phyloP scores from a whole-genome alignment of 179 eudicot genomes.

The Spinacia oleracea region DNA sequence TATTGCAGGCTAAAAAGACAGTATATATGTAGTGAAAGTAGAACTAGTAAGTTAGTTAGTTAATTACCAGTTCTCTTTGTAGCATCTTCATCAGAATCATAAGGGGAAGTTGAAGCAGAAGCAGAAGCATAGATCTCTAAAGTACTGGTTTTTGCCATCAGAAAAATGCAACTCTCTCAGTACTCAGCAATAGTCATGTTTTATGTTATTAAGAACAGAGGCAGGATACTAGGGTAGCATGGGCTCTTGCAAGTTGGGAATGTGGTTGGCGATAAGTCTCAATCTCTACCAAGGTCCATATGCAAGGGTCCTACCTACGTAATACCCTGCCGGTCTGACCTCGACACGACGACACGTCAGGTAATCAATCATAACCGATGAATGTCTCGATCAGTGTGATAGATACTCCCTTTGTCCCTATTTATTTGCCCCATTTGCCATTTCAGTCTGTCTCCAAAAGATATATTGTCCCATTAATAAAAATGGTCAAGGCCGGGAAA shows the following conservation, averaged over 20 bases:
- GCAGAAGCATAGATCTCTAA: background rate
- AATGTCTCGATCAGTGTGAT: too few species aligned
- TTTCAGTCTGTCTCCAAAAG: too few species aligned
- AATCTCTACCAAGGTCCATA: background rate
- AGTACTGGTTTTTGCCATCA: background rate
- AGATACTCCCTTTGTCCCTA: too few species aligned
- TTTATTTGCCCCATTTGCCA: too few species aligned
- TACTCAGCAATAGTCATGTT: background rate
- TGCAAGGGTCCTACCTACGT: background rate
- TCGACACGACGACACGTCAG: too few species aligned
- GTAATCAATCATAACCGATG: too few species aligned
- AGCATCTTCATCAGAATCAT: slow-evolving; percentile 4
- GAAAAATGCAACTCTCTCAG: background rate
- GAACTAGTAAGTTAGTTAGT: too few species aligned
- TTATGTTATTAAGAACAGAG: too few species aligned
- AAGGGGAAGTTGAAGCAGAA: background rate
- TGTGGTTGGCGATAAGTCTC: background rate
- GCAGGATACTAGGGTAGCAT: too few species aligned
- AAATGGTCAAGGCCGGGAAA: too few species aligned
- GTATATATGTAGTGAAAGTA: too few species aligned
- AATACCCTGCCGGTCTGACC: background rate
- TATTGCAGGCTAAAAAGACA: background rate
- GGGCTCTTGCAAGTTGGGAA: background rate
- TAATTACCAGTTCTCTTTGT: background rate
- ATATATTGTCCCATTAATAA: too few species aligned